Conservation (phyloP, 2,329 filamentous ascomycete species). For the Colletotrichum costaricense region DNA sequence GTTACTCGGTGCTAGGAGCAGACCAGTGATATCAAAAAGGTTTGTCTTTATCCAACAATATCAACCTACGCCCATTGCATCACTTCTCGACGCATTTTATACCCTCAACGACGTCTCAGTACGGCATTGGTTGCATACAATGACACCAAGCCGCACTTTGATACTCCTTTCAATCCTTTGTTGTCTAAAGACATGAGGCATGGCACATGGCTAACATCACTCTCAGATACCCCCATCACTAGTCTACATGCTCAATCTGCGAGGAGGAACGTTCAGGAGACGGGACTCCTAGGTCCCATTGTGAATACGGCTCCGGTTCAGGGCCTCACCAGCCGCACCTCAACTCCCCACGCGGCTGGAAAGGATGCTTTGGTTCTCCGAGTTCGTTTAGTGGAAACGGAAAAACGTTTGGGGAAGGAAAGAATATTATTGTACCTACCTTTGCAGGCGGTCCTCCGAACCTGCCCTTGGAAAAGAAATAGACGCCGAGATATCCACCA, state of each 20-base stretch:
- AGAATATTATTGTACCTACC: background rate
- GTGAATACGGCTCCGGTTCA: background rate
- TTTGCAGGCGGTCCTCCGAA: background rate
- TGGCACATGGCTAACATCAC: conserved; percentile 1
- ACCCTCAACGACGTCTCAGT: conserved; percentile 50
- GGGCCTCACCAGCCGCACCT: background rate
- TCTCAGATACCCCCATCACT: background rate
- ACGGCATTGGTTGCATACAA: conserved; percentile 48
- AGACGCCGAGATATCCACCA: background rate
- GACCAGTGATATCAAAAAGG: background rate
- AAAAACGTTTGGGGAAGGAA: background rate
- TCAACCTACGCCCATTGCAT: background rate
- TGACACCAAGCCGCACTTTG: conserved; percentile 44
- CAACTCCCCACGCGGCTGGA: background rate
- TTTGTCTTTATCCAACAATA: background rate
- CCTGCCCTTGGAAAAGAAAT: background rate
- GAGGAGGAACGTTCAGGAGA: accelerated
- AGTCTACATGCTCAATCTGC: background rate
- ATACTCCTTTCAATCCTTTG: background rate
- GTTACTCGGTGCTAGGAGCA: background rate
- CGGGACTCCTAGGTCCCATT: background rate
- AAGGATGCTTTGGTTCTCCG: background rate
- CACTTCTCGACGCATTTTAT: conserved; percentile 35
- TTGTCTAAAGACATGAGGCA: background rate
- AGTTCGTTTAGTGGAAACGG: background rate